Conservation (phyloP, 2,329 filamentous ascomycete species). For the Hymenoscyphus repandus region DNA sequence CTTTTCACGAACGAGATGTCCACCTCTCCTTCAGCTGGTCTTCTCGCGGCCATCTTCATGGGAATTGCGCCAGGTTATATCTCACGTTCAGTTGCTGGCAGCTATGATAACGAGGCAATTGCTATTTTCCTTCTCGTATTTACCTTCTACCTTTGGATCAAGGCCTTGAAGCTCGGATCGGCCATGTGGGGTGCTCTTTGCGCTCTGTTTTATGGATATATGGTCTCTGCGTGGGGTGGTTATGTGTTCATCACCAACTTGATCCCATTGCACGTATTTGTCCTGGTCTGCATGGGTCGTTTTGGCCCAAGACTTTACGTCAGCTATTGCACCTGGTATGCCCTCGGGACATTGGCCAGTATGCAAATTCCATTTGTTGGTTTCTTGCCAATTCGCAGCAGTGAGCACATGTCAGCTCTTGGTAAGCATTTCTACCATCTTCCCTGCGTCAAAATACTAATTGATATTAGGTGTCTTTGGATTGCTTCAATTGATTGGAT, state of each 20-base stretch:
- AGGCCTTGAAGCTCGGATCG: constrained; percentile 92
- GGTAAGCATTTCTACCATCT: constrained; percentile 48
- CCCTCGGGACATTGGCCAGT: constrained; percentile 88
- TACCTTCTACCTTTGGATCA: constrained; percentile 99
- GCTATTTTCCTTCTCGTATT: constrained; percentile 98
- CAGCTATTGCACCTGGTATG: constrained; percentile 97
- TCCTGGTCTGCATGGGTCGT: constrained; percentile 92
- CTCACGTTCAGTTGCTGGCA: constrained; percentile 93
- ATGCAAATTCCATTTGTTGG: constrained; percentile 99
- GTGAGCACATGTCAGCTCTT: constrained; percentile 96
- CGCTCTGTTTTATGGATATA: constrained; percentile 97
- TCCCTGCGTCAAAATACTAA: constrained; percentile 12
- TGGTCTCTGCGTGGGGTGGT: constrained; percentile 99
- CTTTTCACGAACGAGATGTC: constrained; percentile 97
- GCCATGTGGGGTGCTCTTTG: constrained; percentile 95
- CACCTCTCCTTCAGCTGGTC: constrained; percentile 86
- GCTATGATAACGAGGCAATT: constrained; percentile 99
- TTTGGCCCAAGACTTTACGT: constrained; percentile 94
- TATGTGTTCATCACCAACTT: constrained; percentile 99
- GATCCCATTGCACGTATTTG: constrained; percentile 88
- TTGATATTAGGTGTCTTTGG: constrained; percentile 74
- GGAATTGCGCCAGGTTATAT: constrained; percentile 97
- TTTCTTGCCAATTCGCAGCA: constrained; percentile 92
- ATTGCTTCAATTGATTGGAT: constrained; percentile 86
- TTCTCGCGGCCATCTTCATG: constrained; percentile 94